These are phyloP conservation scores for Leptographium procerum DNA, from an alignment of 2,329 filamentous ascomycete genomes.

Conservation along the genomic window DNA sequence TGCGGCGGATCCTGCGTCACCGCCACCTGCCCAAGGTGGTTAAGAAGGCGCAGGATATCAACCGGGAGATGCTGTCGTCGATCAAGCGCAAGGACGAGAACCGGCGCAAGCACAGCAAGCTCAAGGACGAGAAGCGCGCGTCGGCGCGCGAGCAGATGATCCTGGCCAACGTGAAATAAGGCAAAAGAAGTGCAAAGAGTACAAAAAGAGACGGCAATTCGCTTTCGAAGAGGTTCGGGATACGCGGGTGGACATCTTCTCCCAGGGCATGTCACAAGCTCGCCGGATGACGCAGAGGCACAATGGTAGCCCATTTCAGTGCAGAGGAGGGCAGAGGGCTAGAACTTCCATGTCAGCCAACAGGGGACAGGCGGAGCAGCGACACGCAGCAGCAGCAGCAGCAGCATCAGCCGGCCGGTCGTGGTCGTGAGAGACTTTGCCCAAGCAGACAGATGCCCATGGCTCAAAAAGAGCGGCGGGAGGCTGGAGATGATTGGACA, in stretches of 20 bases:
- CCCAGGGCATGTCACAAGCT: too few relatives aligned
- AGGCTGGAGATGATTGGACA: neutral
- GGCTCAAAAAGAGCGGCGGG: neutral
- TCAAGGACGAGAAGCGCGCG: conserved; percentile 53
- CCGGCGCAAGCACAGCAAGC: conserved; percentile 79
- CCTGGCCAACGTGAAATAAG: conserved; percentile 49
- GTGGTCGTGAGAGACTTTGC: too few relatives aligned
- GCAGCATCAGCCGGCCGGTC: too few relatives aligned
- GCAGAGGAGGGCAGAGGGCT: too few relatives aligned
- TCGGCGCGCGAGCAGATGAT: conserved; percentile 78
- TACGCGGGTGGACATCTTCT: too few relatives aligned
- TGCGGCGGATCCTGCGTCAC: conserved; percentile 80
- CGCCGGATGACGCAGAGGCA: too few relatives aligned
- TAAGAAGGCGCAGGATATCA: conserved; percentile 95
- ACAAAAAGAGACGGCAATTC: neutral
- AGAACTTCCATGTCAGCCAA: too few relatives aligned
- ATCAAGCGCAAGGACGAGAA: conserved; percentile 93
- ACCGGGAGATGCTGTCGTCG: conserved; percentile 73
- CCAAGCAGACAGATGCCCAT: too few relatives aligned
- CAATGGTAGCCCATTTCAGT: too few relatives aligned
- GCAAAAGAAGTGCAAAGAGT: neutral
- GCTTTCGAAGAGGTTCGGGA: too few relatives aligned
- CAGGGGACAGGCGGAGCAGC: too few relatives aligned
- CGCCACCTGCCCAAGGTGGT: conserved; percentile 84
- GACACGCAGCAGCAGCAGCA: too few relatives aligned